Base-by-base conservation (phyloP, 257 asterid genomes). In the Coffea eugenioides region DNA sequence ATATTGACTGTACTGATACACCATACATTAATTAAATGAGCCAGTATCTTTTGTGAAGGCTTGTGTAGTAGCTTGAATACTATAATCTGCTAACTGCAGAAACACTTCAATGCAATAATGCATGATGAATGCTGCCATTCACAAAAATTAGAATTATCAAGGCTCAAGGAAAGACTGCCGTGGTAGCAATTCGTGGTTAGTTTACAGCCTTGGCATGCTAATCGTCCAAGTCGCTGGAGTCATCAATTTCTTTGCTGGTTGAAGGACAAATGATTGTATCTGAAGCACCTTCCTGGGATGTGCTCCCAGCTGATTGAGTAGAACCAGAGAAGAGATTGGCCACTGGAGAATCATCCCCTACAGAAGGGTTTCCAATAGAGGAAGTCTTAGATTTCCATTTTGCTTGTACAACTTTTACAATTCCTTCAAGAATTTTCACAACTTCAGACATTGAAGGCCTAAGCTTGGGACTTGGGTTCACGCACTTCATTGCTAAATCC, bases 391-490 rank as follows among this genome's bases (percentile, higher is more conserved):
- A 0, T 64, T 64, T 64, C 51, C 11, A 46, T 46, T 46, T 46
- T 46, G 51, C 74, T 0, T 71, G 48, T 13, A 4, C 66, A 65
- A 59, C 70, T 66, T 66, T 3, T 2, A 66, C 8, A 66, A 66
- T 74, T 73, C 82, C 85, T 73, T 82, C 79, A n/a, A 82, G 70
- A 74, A 82, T 46, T 45, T 79, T 72, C 39, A 78, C 85, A 20
- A 82, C 80, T 54, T 78, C 73, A 67, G 82, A 77, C 85, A 78
- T 82, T 21, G 82, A 39, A 49, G 80, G 85, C 76, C 85, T 82
- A n/a, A 59, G 75, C 56, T 34, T 25, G 3, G 79, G 80, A 7
- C 74, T 39, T 36, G 74, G 76, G 57, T 57, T 82, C 68, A 72
- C 69, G 67, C 85, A 82, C 61, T 54, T 25, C 80, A 82, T 79